phyloP scores from a whole-genome alignment of 106 monocot species.

The Acanthochlamys bracteata region DNA sequence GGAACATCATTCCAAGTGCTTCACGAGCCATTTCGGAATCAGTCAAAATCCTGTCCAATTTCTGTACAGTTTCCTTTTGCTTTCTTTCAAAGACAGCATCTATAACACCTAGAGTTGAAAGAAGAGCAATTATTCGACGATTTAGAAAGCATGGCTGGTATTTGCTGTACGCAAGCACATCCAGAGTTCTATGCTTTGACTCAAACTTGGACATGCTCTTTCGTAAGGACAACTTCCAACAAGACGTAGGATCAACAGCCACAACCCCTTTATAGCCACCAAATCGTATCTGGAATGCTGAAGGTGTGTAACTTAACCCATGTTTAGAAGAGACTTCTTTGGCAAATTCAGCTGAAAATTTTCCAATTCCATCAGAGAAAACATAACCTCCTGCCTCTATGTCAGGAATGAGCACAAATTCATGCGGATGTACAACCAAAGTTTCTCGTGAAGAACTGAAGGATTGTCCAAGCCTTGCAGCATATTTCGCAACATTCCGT shows the following conservation, averaged over 20 bases:
- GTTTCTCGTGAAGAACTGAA: conserved; percentile 84
- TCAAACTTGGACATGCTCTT: conserved; percentile 87
- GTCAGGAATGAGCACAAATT: conserved; percentile 57
- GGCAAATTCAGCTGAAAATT: conserved; percentile 74
- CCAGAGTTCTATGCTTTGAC: conserved; percentile 58
- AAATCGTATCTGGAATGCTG: conserved; percentile 86
- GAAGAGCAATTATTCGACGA: conserved; percentile 80
- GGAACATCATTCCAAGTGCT: conserved; percentile 44
- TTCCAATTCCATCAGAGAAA: conserved; percentile 95
- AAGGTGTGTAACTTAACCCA: conserved; percentile 44
- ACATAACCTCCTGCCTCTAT: conserved; percentile 32
- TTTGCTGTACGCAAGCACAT: conserved; percentile 76
- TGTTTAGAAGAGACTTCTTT: conserved; percentile 60
- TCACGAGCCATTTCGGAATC: conserved; percentile 52
- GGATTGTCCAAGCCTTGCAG: conserved; percentile 85
- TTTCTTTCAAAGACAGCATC: conserved; percentile 62
- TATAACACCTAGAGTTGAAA: conserved; percentile 73
- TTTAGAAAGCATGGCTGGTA: conserved; percentile 82
- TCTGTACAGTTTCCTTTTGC: conserved; percentile 38
- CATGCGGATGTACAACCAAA: conserved; percentile 35
- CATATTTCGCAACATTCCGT: conserved; percentile 89
- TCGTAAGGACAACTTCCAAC: conserved; percentile 55
- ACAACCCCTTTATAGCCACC: conserved; percentile 94
- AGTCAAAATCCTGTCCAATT: conserved; percentile 48
- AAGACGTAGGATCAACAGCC: conserved; percentile 60